These are phyloP conservation scores for Martiniozyma asiatica DNA, from an alignment of 1,139 yeast genomes.

Conservation along the genomic window DNA sequence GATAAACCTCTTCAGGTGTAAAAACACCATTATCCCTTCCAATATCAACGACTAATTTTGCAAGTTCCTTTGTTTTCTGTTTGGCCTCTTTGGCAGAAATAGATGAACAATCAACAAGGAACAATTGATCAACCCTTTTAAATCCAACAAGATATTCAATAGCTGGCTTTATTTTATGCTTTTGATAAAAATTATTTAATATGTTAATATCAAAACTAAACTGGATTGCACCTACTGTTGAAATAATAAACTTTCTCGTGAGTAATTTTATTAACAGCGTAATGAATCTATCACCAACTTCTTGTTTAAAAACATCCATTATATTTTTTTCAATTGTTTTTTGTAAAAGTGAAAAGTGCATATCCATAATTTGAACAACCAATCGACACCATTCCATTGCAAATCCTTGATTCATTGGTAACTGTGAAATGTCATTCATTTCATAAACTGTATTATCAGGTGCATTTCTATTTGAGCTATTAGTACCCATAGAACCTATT, in stretches of 20 bases:
- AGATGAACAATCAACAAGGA: slow-evolving; percentile 41
- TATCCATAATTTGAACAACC: slow-evolving; percentile 49
- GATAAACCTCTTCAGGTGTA: slow-evolving; percentile 86
- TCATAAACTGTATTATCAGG: slow-evolving; percentile 24
- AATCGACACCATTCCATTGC: slow-evolving; percentile 63
- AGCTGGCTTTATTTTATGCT: slow-evolving; percentile 53
- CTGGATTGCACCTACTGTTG: slow-evolving; percentile 72
- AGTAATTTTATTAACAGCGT: slow-evolving; percentile 64
- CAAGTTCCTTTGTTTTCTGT: slow-evolving; percentile 42
- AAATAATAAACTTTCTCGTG: slow-evolving; percentile 52
- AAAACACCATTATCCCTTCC: slow-evolving; percentile 82
- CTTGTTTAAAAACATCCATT: slow-evolving; percentile 88
- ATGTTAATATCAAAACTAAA: slow-evolving; percentile 65
- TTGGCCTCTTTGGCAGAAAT: not conserved
- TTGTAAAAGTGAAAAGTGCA: slow-evolving; percentile 64
- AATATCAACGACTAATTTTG: slow-evolving; percentile 71
- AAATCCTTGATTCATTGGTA: slow-evolving; percentile 12
- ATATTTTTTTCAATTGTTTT: slow-evolving; percentile 84
- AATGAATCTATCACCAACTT: slow-evolving; percentile 80
- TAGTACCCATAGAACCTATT: not conserved
- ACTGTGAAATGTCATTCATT: slow-evolving; percentile 14
- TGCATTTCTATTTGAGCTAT: not conserved
- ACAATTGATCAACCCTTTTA: slow-evolving; percentile 75
- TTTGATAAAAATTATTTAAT: slow-evolving; percentile 58
- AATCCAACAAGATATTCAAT: slow-evolving; percentile 71